Conservation (phyloP, 2,329 filamentous ascomycete genomes). For the Cercospora sesami region DNA sequence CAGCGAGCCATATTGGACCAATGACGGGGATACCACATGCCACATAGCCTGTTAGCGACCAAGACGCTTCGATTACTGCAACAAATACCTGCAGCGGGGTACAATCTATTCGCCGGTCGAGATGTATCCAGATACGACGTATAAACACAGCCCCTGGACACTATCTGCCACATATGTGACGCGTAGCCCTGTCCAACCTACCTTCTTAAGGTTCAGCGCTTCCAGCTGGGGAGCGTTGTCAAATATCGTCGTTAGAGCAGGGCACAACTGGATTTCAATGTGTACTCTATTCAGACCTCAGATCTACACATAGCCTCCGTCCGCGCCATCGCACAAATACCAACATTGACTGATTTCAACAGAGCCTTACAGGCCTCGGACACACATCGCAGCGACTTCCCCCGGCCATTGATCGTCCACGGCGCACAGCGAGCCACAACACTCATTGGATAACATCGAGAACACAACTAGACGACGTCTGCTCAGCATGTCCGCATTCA, state of each 20-base stretch:
- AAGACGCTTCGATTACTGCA: not conserved
- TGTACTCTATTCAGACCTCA: not conserved
- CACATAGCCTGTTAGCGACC: not conserved
- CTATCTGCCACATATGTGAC: not conserved
- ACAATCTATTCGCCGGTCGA: not conserved
- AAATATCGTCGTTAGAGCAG: not conserved
- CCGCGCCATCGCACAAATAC: not conserved
- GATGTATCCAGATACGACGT: not conserved
- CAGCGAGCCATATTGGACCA: not conserved
- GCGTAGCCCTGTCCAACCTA: not conserved
- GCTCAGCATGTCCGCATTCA: constrained; percentile 8
- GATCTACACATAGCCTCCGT: not conserved
- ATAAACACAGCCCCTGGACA: not conserved
- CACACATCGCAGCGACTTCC: not conserved
- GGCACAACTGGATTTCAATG: not conserved
- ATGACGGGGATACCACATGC: not conserved
- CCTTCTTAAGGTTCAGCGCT: not conserved
- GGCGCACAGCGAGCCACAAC: not conserved
- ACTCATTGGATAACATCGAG: not conserved
- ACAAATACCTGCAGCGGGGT: not conserved
- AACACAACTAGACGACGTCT: not conserved
- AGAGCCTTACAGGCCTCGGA: not conserved
- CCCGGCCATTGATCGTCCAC: not conserved
- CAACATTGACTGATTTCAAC: not conserved
- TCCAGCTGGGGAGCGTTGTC: not conserved